Evolutionary conservation across 2,329 filamentous ascomycete species (phyloP).

Genomic region (Penicillium janthinellum): DNA sequence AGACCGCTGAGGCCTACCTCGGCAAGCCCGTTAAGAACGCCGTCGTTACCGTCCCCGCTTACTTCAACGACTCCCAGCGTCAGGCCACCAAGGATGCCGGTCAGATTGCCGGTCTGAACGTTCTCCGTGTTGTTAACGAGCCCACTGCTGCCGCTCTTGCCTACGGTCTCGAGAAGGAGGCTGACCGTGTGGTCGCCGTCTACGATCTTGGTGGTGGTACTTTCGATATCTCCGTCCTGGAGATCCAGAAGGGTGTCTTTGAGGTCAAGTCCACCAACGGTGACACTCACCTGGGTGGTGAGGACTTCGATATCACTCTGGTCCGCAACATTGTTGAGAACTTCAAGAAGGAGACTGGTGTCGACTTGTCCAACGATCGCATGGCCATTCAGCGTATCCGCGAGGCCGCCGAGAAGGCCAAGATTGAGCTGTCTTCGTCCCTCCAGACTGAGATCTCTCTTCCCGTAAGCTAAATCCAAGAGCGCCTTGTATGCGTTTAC

Average conservation of each 20-base stretch:
- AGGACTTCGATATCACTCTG: conserved; percentile 94
- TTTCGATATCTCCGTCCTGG: conserved; percentile 97
- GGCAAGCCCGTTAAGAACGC: conserved; percentile 91
- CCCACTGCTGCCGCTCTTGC: conserved; percentile 93
- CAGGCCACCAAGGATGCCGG: conserved; percentile 98
- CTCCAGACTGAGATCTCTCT: conserved; percentile 81
- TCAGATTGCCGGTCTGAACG: conserved; percentile 93
- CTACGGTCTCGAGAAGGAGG: conserved; percentile 94
- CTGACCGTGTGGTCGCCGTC: conserved; percentile 85
- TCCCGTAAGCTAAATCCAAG: neutral
- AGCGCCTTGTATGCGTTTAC: no score
- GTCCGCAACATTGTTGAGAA: conserved; percentile 91
- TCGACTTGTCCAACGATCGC: conserved; percentile 87
- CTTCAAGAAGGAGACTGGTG: conserved; percentile 94
- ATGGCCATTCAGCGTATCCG: conserved; percentile 99
- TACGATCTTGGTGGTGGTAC: conserved; percentile 99
- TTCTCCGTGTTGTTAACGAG: conserved; percentile 97
- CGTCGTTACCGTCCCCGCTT: conserved; percentile 93
- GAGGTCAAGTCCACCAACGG: conserved; percentile 99
- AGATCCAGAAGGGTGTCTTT: conserved; percentile 97
- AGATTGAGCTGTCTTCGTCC: conserved; percentile 96
- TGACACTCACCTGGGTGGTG: conserved; percentile 97
- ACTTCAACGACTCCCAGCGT: conserved; percentile 98
- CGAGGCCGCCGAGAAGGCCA: conserved; percentile 98
- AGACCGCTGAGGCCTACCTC: conserved; percentile 92